Evolutionary conservation across 164 flowering plant genomes (phyloP).

Genomic region (Platanus orientalis): DNA sequence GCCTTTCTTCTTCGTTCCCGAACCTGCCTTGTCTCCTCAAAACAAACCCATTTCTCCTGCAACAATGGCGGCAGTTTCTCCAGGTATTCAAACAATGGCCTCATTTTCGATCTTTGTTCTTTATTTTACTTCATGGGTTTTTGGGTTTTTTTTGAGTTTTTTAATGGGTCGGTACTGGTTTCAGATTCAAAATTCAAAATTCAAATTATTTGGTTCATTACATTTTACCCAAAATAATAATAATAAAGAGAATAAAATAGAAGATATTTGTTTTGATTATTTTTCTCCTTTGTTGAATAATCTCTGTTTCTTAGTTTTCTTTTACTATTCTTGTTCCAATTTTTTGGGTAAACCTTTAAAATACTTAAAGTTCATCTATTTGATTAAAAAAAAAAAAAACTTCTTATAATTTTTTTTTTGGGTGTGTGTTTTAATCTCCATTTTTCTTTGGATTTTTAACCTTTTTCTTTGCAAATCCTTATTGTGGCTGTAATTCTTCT

Average conservation of each 20-base stretch:
- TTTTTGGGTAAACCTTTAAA: neutral
- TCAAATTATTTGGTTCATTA: neutral
- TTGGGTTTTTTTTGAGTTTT: slow-evolving; percentile 1
- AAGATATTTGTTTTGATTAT: neutral
- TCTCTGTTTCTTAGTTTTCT: neutral
- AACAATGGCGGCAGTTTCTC: slow-evolving; percentile 40
- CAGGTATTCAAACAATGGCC: slow-evolving; percentile 35
- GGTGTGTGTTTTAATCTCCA: too few relatives aligned
- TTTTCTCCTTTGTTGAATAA: neutral
- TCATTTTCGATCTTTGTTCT: neutral
- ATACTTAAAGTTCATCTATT: neutral
- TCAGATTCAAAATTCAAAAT: too few relatives aligned
- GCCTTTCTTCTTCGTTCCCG: slow-evolving; percentile 16
- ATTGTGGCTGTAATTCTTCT: too few relatives aligned
- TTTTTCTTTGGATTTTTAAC: neutral
- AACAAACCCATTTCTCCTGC: slow-evolving; percentile 27
- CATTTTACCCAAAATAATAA: neutral
- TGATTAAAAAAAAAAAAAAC: neutral
- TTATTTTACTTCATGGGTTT: slow-evolving; percentile 1
- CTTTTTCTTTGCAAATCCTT: neutral
- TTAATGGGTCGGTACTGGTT: neutral
- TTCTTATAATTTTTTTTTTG: neutral
- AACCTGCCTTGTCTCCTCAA: slow-evolving; percentile 21
- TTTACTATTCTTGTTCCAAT: neutral
- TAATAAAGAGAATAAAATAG: too few relatives aligned